Evolutionary conservation across 306 rosid species (phyloP).

Genomic region (Quillaja saponaria): DNA sequence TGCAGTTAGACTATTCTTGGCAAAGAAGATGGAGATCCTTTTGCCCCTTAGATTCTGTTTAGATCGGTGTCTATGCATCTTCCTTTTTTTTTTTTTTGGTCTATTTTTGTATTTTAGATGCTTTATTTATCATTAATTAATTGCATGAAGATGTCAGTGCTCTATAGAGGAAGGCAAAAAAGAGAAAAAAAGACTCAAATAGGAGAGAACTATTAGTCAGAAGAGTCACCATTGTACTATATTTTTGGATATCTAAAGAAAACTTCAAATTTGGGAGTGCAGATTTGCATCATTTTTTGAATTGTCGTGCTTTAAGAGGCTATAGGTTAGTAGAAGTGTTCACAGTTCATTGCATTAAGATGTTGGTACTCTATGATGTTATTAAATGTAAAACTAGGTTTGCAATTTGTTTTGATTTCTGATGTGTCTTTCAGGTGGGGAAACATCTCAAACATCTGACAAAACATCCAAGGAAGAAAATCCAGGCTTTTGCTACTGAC

Average conservation of each 20-base stretch:
- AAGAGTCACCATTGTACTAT: neutral
- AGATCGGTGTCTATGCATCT: no score
- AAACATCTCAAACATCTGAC: constrained; percentile 79
- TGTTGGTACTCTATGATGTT: neutral
- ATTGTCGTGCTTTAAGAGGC: neutral
- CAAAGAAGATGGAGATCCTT: no score
- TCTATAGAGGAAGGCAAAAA: no score
- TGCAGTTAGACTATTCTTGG: no score
- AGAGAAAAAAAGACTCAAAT: no score
- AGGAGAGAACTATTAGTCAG: neutral
- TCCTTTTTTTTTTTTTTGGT: no score
- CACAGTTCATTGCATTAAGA: neutral
- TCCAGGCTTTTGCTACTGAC: constrained; percentile 59
- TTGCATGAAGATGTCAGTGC: no score
- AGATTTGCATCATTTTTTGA: neutral
- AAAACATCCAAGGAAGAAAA: constrained; percentile 79
- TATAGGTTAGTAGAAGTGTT: no score
- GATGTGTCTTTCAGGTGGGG: constrained; percentile 64
- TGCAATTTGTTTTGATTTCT: constrained; percentile 19
- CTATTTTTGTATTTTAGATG: no score
- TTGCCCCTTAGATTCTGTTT: no score
- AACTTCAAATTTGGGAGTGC: neutral
- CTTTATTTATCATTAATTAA: no score
- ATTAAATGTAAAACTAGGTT: neutral
- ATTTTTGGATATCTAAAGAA: neutral